Evolutionary conservation across 129 eudicot species (phyloP).

Genomic region (Tanacetum coccineum): DNA sequence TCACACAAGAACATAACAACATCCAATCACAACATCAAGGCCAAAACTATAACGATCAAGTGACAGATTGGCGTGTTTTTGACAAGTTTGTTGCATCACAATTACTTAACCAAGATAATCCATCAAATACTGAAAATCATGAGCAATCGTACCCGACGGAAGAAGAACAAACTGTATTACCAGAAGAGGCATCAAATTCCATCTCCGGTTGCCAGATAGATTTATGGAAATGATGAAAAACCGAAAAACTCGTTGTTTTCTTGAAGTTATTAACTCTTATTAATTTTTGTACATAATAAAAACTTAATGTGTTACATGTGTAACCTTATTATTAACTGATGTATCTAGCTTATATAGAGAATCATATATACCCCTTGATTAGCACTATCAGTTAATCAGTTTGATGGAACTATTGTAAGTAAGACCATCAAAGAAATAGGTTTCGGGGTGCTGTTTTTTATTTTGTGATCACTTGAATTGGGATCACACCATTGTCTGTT

Average conservation of each 20-base stretch:
- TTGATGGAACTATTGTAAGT: conserved; percentile 23
- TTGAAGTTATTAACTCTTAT: conserved; percentile 20
- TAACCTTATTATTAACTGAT: conserved; percentile 30
- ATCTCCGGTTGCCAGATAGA: conserved; percentile 67
- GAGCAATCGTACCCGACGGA: conserved; percentile 15
- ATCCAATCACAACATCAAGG: conserved; percentile 31
- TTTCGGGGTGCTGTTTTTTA: conserved; percentile 23
- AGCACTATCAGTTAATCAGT: conserved; percentile 31
- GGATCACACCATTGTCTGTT: conserved; percentile 22
- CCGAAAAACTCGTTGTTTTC: background rate
- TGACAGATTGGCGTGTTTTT: conserved; percentile 86
- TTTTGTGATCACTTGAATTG: conserved; percentile 25
- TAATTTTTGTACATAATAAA: conserved; percentile 29
- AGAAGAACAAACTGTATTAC: background rate
- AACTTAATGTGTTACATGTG: conserved; percentile 23
- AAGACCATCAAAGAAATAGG: conserved; percentile 30
- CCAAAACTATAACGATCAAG: conserved; percentile 52
- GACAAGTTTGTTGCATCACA: conserved; percentile 97
- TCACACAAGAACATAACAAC: conserved; percentile 25
- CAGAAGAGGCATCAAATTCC: conserved; percentile 62
- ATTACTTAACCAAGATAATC: conserved; percentile 66
- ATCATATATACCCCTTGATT: conserved; percentile 21
- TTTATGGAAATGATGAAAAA: conserved; percentile 59
- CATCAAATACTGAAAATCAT: conserved; percentile 37
- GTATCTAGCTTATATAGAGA: conserved; percentile 38